Base-by-base conservation (phyloP, 148 eudicot genomes). In the Amaranthus hypochondriacus region DNA sequence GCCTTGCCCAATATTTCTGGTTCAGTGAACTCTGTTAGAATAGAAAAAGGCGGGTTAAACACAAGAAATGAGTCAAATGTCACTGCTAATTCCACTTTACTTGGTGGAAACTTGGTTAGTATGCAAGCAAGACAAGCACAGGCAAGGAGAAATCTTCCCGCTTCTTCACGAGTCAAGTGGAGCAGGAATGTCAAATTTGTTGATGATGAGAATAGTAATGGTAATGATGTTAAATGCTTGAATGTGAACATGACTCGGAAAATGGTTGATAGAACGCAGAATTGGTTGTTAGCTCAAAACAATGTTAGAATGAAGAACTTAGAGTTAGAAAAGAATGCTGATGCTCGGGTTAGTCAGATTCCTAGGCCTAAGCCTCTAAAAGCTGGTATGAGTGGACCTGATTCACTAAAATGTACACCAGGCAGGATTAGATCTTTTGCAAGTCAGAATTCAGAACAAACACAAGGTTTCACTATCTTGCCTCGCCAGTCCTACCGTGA, bases 381-480 rank as follows among this genome's bases (percentile, higher is more conserved):
- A 78, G 74, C 74, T 46, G 65, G 1, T 15, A 62, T 61, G 56
- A 75, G 70, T 56, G 71, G 75, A 56, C 53, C 74, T 11, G 75
- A 61, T 68, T 80, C 82, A 7, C 67, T 66, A 49, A 77, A 73
- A 42, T 59, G 47, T 56, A 52, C 49, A 66, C 42, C 57, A 7
- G 59, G 65, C 12, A 59, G 56, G 69, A 56, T 49, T 54, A 39
- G 21, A 55, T 63, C 73, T 51, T 70, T 62, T 5, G 58, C 77
- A 61, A 66, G 71, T 66, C 80, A 79, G 55, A 60, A 62, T 44
- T 71, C 66, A 48, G 70, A 77, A 14, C 75, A 56, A 51, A 55
- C 77, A 70, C 82, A 72, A 73, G 81, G 77, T 4, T 63, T 66
- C 48, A 79, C 81, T 67, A 48, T 69, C 62, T 67, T 62, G 50